Evolutionary conservation across 441 rosid species (phyloP), one percentile per base, ranked within the genome.

Genomic region (Gossypium davidsonii): DNA sequence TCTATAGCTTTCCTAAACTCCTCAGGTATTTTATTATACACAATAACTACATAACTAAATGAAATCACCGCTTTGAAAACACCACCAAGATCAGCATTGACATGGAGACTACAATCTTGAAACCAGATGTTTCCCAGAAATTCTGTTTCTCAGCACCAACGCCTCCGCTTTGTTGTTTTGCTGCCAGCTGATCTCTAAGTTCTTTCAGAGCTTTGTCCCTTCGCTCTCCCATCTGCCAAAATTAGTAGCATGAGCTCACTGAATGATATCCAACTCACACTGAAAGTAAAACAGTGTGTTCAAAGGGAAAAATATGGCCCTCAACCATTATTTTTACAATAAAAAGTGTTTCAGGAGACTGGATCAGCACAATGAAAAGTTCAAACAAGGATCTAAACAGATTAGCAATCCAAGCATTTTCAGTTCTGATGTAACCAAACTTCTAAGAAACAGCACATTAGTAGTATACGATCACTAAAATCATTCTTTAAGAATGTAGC

Each of bases 71-170:
- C 89, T 84, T 90, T 2, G 97, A 91, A 75, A 91, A 81, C 70
- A 82, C 87, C 20, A 91, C 97, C 83, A 92, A 75, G 72, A 92
- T 65, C 83, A 95, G 74, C 99, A 95, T 91, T 6, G 98, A 95
- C 96, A 95, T 79, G 66, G 97, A 89, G 76, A 82, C 91, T 62
- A 86, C 86, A 66, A 92, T 69, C 88, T 92, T 91, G 86, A 95
- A 92, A 74, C 93, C 81, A 3, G 98, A 81, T 63, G 85, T 78
- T 75, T 95, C 96, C 99, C 98, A 95, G 75, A 92, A 91, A 77
- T 91, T 92, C 64, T 72, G 86, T 65, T 89, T 90, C 34, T 78
- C 86, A 6, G 57, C 74, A 42, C 75, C 59, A 9, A 12, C 74
- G 51, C 81, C 72, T 62, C 60, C 82, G 2, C 76, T 46, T 37